Percentiles rank a stretch among this genome's conserved stretches.
Evolutionary conservation across 2,329 filamentous ascomycete genomes (phyloP).

Genomic region (Colletotrichum sansevieriae): DNA sequence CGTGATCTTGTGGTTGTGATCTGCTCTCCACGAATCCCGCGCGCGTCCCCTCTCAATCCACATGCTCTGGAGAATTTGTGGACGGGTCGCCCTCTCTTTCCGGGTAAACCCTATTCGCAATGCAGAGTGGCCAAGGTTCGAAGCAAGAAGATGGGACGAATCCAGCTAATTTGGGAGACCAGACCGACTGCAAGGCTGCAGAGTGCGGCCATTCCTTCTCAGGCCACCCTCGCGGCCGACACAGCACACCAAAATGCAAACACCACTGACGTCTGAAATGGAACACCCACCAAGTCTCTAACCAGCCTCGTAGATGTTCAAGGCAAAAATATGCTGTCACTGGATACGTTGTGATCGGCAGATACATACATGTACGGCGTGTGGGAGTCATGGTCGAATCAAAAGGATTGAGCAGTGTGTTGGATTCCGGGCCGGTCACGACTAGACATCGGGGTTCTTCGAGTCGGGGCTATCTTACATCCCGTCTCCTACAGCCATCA

Average conservation of each 20-base stretch:
- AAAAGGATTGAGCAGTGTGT: neutral
- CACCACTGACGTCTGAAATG: neutral
- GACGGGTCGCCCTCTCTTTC: neutral
- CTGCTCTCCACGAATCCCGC: neutral
- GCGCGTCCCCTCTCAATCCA: neutral
- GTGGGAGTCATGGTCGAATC: neutral
- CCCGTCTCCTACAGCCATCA: neutral
- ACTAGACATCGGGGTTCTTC: too few relatives aligned
- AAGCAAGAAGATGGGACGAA: constrained; percentile 16
- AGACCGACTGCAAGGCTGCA: constrained; percentile 24
- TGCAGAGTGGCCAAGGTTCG: constrained; percentile 19
- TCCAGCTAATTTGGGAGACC: constrained; percentile 17
- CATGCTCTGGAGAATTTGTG: neutral
- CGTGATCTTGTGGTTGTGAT: neutral
- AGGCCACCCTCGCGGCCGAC: constrained; percentile 10
- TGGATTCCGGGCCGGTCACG: neutral
- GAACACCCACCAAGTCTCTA: neutral
- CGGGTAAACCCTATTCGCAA: constrained; percentile 4
- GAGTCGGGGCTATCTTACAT: neutral
- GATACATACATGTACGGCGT: neutral
- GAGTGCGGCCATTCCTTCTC: constrained; percentile 5
- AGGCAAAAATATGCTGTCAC: constrained; percentile 21
- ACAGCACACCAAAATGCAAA: neutral
- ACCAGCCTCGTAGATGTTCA: neutral
- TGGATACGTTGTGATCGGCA: constrained; percentile 26